Percentiles rank a stretch among this genome's conserved stretches.
Evolutionary conservation across 2,329 filamentous ascomycete genomes (phyloP).

Genomic region (Stagonosporopsis vannaccii): DNA sequence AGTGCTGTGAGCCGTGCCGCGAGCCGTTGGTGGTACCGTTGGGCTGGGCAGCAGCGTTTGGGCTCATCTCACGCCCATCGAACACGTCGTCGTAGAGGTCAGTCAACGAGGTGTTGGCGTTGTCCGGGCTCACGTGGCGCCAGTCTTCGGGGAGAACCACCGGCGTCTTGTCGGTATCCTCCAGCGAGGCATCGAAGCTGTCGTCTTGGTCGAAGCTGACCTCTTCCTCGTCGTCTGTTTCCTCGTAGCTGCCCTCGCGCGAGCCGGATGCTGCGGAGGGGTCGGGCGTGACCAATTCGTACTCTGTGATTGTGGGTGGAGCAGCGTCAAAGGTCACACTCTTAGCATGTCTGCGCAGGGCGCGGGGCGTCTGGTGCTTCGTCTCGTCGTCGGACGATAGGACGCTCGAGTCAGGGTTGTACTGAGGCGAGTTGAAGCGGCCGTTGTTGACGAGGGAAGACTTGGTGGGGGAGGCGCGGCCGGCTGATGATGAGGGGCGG

Average conservation of each 20-base stretch:
- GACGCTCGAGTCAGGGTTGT: constrained; percentile 46
- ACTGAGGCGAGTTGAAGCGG: constrained; percentile 59
- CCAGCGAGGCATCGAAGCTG: constrained; percentile 93
- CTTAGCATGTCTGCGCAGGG: constrained; percentile 85
- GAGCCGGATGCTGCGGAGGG: constrained; percentile 90
- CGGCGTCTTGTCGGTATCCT: constrained; percentile 96
- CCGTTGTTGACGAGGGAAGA: constrained; percentile 79
- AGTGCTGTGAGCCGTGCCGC: constrained; percentile 76
- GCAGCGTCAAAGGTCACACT: constrained; percentile 96
- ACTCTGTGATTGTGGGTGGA: constrained; percentile 94
- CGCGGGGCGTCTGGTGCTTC: constrained; percentile 67
- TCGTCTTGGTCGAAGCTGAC: constrained; percentile 75
- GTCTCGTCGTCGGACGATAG: constrained; percentile 61
- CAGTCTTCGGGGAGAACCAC: constrained; percentile 98
- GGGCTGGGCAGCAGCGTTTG: constrained; percentile 65
- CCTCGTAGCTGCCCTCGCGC: constrained; percentile 89
- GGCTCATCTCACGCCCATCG: constrained; percentile 68
- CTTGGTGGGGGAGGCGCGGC: constrained; percentile 79
- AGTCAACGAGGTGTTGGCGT: constrained; percentile 61
- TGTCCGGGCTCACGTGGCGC: constrained; percentile 77
- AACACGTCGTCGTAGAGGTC: constrained; percentile 72
- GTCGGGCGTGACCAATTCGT: constrained; percentile 96
- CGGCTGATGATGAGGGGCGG: constrained; percentile 33
- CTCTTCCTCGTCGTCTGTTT: constrained; percentile 70
- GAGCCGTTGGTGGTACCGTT: constrained; percentile 51